Conservation (phyloP, 2,329 filamentous ascomycete species). For the Pseudonectria foliicola region DNA sequence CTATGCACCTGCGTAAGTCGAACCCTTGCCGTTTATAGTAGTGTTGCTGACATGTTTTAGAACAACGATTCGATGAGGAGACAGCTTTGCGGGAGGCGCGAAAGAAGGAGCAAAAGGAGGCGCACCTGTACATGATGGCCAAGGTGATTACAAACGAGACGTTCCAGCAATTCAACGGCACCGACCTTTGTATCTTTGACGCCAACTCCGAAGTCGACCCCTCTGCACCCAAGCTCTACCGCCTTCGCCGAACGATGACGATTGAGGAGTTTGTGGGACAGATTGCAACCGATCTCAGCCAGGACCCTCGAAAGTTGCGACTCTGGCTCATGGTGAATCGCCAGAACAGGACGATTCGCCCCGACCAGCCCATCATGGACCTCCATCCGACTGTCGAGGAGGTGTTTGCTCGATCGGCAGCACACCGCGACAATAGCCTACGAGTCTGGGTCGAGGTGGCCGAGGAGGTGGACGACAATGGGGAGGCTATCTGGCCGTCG, state of each 20-base stretch:
- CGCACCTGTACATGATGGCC: constrained; percentile 83
- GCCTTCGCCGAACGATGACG: constrained; percentile 66
- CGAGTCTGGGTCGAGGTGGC: constrained; percentile 82
- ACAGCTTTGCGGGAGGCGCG: constrained; percentile 66
- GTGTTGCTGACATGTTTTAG: constrained; percentile 31
- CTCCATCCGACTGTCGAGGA: constrained; percentile 72
- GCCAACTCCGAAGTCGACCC: constrained; percentile 56
- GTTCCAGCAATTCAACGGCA: constrained; percentile 74
- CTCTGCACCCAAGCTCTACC: constrained; percentile 64
- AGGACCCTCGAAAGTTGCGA: constrained; percentile 64
- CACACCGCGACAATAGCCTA: constrained; percentile 64
- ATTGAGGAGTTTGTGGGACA: constrained; percentile 66
- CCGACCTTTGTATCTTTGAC: constrained; percentile 71
- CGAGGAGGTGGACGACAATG: constrained; percentile 58
- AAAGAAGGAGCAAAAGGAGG: constrained; percentile 85
- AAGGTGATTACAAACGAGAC: constrained; percentile 76
- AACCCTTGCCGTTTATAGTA: neutral
- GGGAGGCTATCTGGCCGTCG: constrained; percentile 65
- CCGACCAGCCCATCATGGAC: constrained; percentile 80
- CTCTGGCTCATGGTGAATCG: constrained; percentile 98
- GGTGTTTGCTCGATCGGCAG: constrained; percentile 41
- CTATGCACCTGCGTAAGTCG: constrained; percentile 66
- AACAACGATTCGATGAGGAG: constrained; percentile 74
- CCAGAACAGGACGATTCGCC: constrained; percentile 92
- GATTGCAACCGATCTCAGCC: constrained; percentile 62